These are phyloP conservation scores for Leccinellum albellum DNA, from an alignment of 768 basidiomycete genomes.

Conservation along the genomic window DNA sequence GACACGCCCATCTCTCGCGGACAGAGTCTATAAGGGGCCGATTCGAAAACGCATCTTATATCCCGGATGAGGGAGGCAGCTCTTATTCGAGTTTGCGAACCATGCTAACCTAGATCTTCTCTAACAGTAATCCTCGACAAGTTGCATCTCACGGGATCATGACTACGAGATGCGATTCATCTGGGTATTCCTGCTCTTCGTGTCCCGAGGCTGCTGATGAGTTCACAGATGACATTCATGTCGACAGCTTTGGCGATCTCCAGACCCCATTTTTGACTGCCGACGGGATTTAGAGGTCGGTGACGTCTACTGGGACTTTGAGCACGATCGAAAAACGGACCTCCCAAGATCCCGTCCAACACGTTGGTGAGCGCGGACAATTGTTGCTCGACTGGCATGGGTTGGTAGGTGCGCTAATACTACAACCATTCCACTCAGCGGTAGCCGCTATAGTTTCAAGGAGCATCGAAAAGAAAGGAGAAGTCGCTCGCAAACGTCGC, in stretches of 20 bases:
- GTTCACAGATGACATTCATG: slow-evolving; percentile 91
- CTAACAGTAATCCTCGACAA: neutral
- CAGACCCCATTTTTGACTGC: too few species aligned
- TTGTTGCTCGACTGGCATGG: slow-evolving; percentile 74
- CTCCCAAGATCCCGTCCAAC: slow-evolving; percentile 70
- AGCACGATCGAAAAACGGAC: slow-evolving; percentile 66
- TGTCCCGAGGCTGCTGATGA: slow-evolving; percentile 94
- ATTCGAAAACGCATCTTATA: neutral
- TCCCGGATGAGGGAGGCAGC: neutral
- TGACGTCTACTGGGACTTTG: too few species aligned
- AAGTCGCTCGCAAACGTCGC: too few species aligned
- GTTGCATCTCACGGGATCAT: too few species aligned
- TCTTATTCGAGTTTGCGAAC: neutral
- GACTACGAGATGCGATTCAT: neutral
- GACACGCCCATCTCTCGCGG: neutral
- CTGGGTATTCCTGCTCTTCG: slow-evolving; percentile 62
- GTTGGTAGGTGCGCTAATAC: slow-evolving; percentile 81
- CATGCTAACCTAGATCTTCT: neutral
- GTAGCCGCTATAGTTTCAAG: slow-evolving; percentile 31
- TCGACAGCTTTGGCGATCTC: slow-evolving; percentile 78
- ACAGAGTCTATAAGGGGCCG: accelerated
- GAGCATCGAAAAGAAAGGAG: neutral
- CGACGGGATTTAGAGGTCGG: too few species aligned
- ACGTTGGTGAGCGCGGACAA: slow-evolving; percentile 79
- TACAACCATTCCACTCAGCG: slow-evolving; percentile 87